These are phyloP conservation scores for Phyllostachys edulis DNA, from an alignment of 176 grass and related monocot genomes.

Conservation along the genomic window DNA sequence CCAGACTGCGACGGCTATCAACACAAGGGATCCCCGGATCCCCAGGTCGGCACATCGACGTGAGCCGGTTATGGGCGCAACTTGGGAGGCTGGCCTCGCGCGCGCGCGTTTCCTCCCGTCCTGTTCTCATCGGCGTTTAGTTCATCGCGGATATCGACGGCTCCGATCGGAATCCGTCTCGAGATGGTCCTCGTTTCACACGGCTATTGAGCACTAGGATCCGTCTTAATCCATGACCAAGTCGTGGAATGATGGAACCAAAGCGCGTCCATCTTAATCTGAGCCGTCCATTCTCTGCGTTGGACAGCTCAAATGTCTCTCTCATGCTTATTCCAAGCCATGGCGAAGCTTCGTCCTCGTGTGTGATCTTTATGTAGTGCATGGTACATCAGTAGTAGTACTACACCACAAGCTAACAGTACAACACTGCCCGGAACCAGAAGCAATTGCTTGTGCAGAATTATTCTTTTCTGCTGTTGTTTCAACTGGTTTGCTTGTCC, in stretches of 20 bases:
- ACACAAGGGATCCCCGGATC: background rate
- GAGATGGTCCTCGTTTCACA: background rate
- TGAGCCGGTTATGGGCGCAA: background rate
- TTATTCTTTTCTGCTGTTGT: background rate
- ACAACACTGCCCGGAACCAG: background rate
- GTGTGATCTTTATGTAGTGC: background rate
- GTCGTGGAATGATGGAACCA: background rate
- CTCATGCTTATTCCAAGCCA: background rate
- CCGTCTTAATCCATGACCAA: background rate
- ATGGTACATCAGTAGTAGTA: background rate
- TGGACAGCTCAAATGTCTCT: background rate
- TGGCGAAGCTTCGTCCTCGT: background rate
- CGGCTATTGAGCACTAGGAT: background rate
- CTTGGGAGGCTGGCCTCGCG: background rate
- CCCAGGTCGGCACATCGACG: conserved; percentile 11
- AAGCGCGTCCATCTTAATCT: no score
- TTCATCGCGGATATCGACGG: background rate
- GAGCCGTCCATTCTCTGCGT: background rate
- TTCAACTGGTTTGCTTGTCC: conserved; percentile 18
- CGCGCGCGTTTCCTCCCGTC: background rate
- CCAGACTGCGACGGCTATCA: background rate
- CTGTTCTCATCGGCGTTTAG: background rate
- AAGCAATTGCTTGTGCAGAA: background rate
- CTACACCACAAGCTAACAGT: background rate
- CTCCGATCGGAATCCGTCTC: background rate